phyloP scores from a whole-genome alignment of 345 rosid species.

The Alliaria petiolata region DNA sequence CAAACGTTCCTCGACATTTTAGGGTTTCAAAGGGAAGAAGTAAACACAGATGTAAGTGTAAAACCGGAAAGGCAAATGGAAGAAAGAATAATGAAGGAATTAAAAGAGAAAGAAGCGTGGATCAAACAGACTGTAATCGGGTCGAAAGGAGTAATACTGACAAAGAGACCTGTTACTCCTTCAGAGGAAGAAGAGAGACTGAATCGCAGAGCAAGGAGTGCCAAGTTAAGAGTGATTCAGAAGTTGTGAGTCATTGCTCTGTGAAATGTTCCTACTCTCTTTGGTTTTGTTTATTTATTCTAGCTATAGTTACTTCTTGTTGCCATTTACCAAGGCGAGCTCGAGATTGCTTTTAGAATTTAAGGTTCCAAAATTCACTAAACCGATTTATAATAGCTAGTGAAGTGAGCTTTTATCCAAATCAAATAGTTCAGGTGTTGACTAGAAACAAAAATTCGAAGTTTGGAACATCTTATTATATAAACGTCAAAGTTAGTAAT shows the following conservation, averaged over 20 bases:
- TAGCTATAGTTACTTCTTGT: background rate
- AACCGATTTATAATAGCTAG: background rate
- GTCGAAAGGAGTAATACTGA: slow-evolving; percentile 60
- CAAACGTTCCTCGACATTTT: slow-evolving; percentile 80
- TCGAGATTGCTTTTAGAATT: background rate
- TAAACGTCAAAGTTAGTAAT: too few relatives aligned
- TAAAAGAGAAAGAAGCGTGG: slow-evolving; percentile 48
- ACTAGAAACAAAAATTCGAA: background rate
- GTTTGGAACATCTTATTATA: too few relatives aligned
- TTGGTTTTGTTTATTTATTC: background rate
- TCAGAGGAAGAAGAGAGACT: slow-evolving; percentile 74
- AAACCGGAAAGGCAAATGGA: slow-evolving; percentile 21
- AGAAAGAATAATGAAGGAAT: slow-evolving; percentile 13
- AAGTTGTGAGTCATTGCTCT: slow-evolving; percentile 33
- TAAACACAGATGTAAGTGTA: slow-evolving; percentile 16
- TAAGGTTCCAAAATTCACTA: background rate
- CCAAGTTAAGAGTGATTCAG: slow-evolving; percentile 84
- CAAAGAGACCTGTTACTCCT: slow-evolving; percentile 89
- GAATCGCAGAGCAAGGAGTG: slow-evolving; percentile 79
- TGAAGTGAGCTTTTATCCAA: background rate
- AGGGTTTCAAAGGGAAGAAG: slow-evolving; percentile 26
- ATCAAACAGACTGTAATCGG: slow-evolving; percentile 59
- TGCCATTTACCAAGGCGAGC: background rate
- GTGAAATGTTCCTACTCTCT: background rate
- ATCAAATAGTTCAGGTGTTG: background rate